Conservation (phyloP, 805 yeast species). For the Cyberlindnera misumaiensis region DNA sequence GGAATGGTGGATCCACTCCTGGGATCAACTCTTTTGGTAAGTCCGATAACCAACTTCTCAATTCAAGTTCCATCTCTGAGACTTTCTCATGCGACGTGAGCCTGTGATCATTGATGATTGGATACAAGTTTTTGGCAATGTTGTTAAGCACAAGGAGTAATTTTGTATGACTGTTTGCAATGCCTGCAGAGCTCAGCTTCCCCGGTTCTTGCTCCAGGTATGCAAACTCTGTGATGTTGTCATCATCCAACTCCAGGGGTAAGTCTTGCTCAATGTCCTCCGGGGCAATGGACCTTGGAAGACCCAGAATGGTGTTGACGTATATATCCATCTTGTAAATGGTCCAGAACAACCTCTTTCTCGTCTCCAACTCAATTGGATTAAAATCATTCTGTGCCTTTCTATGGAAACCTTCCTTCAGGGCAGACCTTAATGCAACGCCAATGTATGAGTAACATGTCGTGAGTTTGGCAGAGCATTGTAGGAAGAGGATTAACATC, state of each 20-base stretch:
- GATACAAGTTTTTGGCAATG: slow-evolving; percentile 63
- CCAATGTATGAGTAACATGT: slow-evolving; percentile 90
- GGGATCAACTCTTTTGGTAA: slow-evolving; percentile 70
- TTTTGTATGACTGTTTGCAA: slow-evolving; percentile 81
- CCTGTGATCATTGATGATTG: slow-evolving; percentile 39
- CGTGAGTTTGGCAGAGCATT: slow-evolving; percentile 80
- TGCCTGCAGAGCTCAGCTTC: slow-evolving; percentile 61
- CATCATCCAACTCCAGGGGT: slow-evolving; percentile 83
- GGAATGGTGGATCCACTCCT: slow-evolving; percentile 56
- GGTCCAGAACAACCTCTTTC: slow-evolving; percentile 85
- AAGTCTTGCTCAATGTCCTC: slow-evolving; percentile 84
- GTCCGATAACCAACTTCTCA: slow-evolving; percentile 64
- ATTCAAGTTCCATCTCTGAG: slow-evolving; percentile 57
- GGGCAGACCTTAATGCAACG: slow-evolving; percentile 74
- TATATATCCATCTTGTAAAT: slow-evolving; percentile 87
- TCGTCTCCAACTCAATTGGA: slow-evolving; percentile 74
- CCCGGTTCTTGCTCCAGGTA: slow-evolving; percentile 43
- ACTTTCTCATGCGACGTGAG: slow-evolving; percentile 33
- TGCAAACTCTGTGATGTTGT: slow-evolving; percentile 65
- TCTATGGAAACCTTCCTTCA: slow-evolving; percentile 78
- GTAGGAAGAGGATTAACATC: slow-evolving; percentile 78
- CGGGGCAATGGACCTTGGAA: slow-evolving; percentile 70
- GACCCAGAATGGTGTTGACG: slow-evolving; percentile 78
- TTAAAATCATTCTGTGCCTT: slow-evolving; percentile 49
- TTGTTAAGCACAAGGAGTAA: slow-evolving; percentile 63